phyloP scores from a whole-genome alignment of 768 basidiomycete species.

The Suillus luteus region DNA sequence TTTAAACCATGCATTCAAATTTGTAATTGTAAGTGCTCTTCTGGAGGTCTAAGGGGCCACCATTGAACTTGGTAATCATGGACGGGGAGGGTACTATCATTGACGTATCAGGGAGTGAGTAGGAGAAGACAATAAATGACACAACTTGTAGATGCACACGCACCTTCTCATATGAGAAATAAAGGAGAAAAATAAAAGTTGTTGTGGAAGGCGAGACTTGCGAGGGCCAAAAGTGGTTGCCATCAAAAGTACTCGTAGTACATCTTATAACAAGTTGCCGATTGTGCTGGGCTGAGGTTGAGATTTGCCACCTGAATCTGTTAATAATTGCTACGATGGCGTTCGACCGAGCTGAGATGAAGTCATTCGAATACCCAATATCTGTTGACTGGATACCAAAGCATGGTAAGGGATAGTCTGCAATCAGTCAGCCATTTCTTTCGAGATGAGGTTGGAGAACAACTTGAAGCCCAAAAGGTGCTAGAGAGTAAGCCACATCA shows the following conservation, averaged over 20 bases:
- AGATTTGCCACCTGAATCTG: background rate
- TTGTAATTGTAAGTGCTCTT: background rate
- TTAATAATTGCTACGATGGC: background rate
- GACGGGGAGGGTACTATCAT: background rate
- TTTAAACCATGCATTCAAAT: background rate
- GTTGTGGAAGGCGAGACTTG: background rate
- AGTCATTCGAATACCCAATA: background rate
- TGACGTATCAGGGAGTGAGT: background rate
- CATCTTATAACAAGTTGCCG: background rate
- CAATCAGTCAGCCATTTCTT: background rate
- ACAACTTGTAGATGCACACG: background rate
- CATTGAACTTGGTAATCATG: background rate
- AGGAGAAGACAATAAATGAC: background rate
- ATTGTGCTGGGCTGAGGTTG: background rate
- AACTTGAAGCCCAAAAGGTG: background rate
- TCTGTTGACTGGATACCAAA: background rate
- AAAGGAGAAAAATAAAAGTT: background rate
- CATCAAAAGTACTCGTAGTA: background rate
- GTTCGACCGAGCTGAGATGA: background rate
- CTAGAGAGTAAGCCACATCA: background rate
- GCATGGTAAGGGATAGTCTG: background rate
- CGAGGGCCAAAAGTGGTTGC: background rate
- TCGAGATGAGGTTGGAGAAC: background rate
- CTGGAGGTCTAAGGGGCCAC: background rate
- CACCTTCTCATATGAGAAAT: background rate